Percentiles rank a stretch among this genome's conserved stretches.
Evolutionary conservation across 179 eudicot genomes (phyloP).

Genomic region (Spergularia azorica): DNA sequence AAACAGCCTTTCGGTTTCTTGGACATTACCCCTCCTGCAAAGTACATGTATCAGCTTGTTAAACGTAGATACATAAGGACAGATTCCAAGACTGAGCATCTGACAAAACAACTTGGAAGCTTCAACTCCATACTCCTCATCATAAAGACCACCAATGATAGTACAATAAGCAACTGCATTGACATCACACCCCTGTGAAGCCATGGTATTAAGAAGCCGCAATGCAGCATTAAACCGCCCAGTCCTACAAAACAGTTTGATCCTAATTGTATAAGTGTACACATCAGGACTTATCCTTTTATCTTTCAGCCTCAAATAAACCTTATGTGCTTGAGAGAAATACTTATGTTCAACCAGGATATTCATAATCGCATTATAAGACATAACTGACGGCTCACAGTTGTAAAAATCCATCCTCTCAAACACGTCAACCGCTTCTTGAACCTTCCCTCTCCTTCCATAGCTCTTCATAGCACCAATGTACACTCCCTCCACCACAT

Average conservation of each 20-base stretch:
- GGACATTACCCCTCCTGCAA: slow-evolving; percentile 63
- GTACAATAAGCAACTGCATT: slow-evolving; percentile 90
- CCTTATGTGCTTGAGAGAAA: slow-evolving; percentile 84
- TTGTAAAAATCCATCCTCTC: slow-evolving; percentile 95
- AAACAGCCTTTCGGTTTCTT: slow-evolving; percentile 67
- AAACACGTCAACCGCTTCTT: slow-evolving; percentile 83
- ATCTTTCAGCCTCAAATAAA: slow-evolving; percentile 81
- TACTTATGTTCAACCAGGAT: slow-evolving; percentile 63
- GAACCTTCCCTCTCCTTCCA: slow-evolving; percentile 73
- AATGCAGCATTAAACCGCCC: slow-evolving; percentile 70
- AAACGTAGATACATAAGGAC: slow-evolving; percentile 71
- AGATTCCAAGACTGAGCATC: slow-evolving; percentile 63
- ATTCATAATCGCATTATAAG: slow-evolving; percentile 84
- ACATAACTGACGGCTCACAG: slow-evolving; percentile 63
- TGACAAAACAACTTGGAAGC: slow-evolving; percentile 75
- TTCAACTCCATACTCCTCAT: slow-evolving; percentile 48
- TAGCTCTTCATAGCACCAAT: slow-evolving; percentile 75
- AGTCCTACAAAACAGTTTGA: slow-evolving; percentile 85
- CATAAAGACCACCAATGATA: slow-evolving; percentile 71
- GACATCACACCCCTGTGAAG: slow-evolving; percentile 59
- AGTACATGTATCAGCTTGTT: slow-evolving; percentile 74
- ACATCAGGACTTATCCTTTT: slow-evolving; percentile 72
- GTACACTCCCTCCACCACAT: slow-evolving; percentile 77
- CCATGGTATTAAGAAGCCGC: slow-evolving; percentile 77
- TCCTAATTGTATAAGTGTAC: slow-evolving; percentile 76